Evolutionary conservation across 2,329 filamentous ascomycete genomes (phyloP).

Genomic region (Ceratocystis diversiconidia): DNA sequence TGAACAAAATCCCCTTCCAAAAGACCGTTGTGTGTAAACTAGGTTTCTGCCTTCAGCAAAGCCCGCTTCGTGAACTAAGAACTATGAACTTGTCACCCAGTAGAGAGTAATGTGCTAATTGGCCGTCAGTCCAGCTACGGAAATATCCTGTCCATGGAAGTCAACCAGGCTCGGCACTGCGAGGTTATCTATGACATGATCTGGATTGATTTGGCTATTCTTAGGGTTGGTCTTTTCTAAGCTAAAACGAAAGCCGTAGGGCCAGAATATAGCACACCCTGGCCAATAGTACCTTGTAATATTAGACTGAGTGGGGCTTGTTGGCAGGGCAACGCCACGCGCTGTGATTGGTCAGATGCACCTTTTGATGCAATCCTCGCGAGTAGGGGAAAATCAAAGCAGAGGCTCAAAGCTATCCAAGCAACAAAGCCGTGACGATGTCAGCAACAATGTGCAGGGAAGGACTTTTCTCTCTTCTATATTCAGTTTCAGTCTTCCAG

Average conservation of each 20-base stretch:
- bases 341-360: conserved; percentile 11
- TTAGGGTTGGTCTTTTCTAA: neutral
- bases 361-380: neutral
- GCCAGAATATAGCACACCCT: neutral
- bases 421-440: neutral
- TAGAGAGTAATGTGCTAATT: too few species aligned
- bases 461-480: neutral
- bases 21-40: too few species aligned
- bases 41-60: neutral
- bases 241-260: neutral
- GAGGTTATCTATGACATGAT: too few species aligned
- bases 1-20: conserved; percentile 11
- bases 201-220: too few species aligned
- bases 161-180: too few species aligned
- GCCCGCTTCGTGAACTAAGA: neutral
- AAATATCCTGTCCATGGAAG: too few species aligned
- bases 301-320: neutral
- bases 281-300: too few species aligned
- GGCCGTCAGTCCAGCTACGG: too few species aligned
- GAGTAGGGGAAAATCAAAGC: neutral
- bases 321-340: conserved; percentile 13
- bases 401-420: neutral
- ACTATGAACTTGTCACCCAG: neutral
- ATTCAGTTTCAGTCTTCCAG: neutral
- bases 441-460: neutral